Conservation (phyloP, 148 eudicot genomes). For the Polygonum aviculare region DNA sequence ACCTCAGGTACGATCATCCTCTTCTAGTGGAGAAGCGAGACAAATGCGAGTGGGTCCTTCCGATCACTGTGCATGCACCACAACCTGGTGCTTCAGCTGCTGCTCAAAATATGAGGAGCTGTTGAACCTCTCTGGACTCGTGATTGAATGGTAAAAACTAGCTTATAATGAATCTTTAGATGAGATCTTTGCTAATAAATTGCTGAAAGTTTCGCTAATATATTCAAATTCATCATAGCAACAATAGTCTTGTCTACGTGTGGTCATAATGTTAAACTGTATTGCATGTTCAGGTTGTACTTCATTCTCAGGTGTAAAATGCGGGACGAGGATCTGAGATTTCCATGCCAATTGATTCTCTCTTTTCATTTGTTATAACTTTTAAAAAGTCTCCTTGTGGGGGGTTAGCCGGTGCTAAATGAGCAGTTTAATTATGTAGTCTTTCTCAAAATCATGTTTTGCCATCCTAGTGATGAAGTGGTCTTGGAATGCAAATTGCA, state of each 20-base stretch:
- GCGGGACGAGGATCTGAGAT: background rate
- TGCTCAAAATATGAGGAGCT: conserved; percentile 37
- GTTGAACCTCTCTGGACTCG: conserved; percentile 68
- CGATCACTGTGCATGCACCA: conserved; percentile 88
- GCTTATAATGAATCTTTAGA: background rate
- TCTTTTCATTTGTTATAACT: too few species aligned
- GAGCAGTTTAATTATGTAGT: background rate
- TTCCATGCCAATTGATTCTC: background rate
- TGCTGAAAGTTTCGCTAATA: too few species aligned
- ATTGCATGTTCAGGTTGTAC: background rate
- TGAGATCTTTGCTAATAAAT: background rate
- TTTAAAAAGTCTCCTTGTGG: too few species aligned
- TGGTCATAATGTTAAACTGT: background rate
- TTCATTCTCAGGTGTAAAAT: background rate
- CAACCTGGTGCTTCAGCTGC: conserved; percentile 48
- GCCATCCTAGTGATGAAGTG: background rate
- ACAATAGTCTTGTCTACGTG: background rate
- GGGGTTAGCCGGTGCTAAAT: too few species aligned
- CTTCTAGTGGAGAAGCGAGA: conserved; percentile 88
- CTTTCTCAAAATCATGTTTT: background rate
- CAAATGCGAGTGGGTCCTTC: conserved; percentile 95
- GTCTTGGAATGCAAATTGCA: background rate
- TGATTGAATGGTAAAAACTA: conserved; percentile 28
- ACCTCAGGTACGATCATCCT: conserved; percentile 77
- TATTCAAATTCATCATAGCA: background rate